Base-by-base conservation (phyloP, 352 stramenopile genomes). In the Sclerospora graminicola region DNA sequence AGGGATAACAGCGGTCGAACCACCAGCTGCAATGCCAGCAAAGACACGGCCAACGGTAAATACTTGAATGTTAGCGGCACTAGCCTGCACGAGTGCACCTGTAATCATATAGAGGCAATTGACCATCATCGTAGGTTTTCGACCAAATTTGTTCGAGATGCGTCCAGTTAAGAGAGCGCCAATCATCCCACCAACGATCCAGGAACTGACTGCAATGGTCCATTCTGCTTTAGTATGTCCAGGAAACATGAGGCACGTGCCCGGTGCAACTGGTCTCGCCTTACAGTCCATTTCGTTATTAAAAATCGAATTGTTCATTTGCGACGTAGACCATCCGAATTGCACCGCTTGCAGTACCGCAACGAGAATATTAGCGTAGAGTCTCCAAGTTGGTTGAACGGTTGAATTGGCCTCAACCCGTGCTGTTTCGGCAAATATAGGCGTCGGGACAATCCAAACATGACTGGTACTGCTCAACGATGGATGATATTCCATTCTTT, bases 131-230 rank as follows among this genome's bases (percentile, higher is more conserved):
- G 50, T 57, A 11, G 43, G 49, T 6, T 66, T 64, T 1, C 64
- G 60, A n/a, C 64, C 64, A 32, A 66, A 66, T 30, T 54, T 52
- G 48, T 71, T 66, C n/a, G 64, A 57, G 13, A 63, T 47, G 14
- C 49, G 46, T 18, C 64, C 62, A 5, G 41, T 63, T 7, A 56
- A 26, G 3, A 85, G 56, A 39, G 49, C 48, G 9, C 71, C 69
- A 45, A 82, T 38, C 60, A 79, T 78, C 26, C 66, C 69, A 13
- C 69, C 70, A 14, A 79, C 45, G 44, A 84, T 66, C 71, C 71
- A 84, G 9, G 58, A 59, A 40, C 73, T 79, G 16, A 83, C 63
- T 18, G 70, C 63, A 27, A 64, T 67, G 5, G 58, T 78, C 75
- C 75, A 87, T 28, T 84, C 44, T 4, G 32, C 48, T 6, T 60